Conservation (phyloP, 176 grass and related monocot genomes). For the Ampelocalamus luodianensis region DNA sequence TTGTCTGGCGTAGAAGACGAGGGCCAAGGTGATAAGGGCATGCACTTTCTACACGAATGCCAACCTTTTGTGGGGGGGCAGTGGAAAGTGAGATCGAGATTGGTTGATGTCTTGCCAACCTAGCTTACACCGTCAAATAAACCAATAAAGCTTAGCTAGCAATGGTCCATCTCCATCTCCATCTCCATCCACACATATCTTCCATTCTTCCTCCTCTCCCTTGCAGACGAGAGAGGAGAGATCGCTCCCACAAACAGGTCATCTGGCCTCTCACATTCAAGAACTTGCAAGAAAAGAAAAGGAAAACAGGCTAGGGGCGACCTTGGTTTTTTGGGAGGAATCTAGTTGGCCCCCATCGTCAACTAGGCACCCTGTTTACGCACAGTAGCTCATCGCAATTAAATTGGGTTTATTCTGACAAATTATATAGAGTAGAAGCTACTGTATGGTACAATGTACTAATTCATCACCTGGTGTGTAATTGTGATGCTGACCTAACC, state of each 20-base stretch:
- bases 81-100: constrained; percentile 13
- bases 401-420: background rate
- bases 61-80: background rate
- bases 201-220: background rate
- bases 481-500: too few species aligned
- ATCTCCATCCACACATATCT: background rate
- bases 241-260: too few species aligned
- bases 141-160: constrained; percentile 6
- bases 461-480: too few species aligned
- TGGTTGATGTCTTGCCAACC: constrained; percentile 34
- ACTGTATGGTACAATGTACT: too few species aligned
- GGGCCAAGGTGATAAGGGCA: background rate
- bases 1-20: background rate
- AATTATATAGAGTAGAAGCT: too few species aligned
- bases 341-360: background rate
- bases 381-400: background rate
- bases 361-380: background rate
- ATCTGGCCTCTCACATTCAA: background rate
- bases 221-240: too few species aligned
- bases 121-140: background rate
- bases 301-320: too few species aligned
- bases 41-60: background rate
- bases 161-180: constrained; percentile 37
- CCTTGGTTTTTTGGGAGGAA: too few species aligned
- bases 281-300: background rate